These are phyloP conservation scores for Euphorbia tirucalli DNA, from an alignment of 345 rosid species.

Conservation along the genomic window DNA sequence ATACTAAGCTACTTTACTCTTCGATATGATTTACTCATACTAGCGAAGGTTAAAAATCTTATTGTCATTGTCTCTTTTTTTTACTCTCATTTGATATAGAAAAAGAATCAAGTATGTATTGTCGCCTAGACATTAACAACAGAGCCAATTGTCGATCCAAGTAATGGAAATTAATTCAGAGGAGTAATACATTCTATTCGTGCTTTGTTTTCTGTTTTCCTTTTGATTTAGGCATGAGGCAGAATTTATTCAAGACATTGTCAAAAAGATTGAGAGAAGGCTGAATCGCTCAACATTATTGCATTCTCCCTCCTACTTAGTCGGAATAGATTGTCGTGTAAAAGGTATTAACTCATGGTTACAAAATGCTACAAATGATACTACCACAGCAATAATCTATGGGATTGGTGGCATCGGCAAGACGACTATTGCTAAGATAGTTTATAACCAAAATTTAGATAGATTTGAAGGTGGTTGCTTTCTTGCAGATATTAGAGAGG, in stretches of 20 bases:
- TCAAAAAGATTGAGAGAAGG: slow-evolving; percentile 13
- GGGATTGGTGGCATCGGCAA: slow-evolving; percentile 32
- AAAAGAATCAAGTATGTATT: no score
- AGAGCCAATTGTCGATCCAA: not conserved
- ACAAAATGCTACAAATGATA: slow-evolving; percentile 14
- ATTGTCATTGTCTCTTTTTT: no score
- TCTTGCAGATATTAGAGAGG: slow-evolving; percentile 29
- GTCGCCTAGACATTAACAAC: not conserved
- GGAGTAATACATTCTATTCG: no score
- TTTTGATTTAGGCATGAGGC: slow-evolving; percentile 18
- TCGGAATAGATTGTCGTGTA: slow-evolving; percentile 22
- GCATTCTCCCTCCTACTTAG: slow-evolving; percentile 18
- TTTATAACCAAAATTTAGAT: slow-evolving; percentile 21
- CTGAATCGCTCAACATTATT: not conserved
- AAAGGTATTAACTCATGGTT: slow-evolving; percentile 21
- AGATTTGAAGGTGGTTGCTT: slow-evolving; percentile 31
- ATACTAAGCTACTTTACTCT: no score
- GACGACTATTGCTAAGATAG: slow-evolving; percentile 18
- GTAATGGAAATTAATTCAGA: slow-evolving; percentile 2
- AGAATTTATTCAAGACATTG: slow-evolving; percentile 16
- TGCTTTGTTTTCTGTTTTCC: not conserved
- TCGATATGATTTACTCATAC: no score
- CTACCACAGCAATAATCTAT: slow-evolving; percentile 7
- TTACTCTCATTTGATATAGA: no score
- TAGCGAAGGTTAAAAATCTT: no score